Percentiles rank a stretch among this genome's conserved stretches.
phyloP scores from a whole-genome alignment of 768 basidiomycete genomes.

The Leucosporidium yakuticum region DNA sequence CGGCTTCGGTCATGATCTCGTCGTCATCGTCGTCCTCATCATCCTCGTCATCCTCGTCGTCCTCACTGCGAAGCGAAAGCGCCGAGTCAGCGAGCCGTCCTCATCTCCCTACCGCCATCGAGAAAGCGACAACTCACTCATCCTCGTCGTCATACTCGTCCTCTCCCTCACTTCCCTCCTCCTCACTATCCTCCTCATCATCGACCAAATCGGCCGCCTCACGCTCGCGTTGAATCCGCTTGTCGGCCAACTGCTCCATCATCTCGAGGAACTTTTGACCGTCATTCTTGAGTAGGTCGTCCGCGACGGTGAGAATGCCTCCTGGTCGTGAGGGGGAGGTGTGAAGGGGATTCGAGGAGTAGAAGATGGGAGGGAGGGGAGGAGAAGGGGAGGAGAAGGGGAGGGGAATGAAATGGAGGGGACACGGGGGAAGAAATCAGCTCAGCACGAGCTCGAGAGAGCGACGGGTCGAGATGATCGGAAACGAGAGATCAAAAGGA shows the following conservation, averaged over 20 bases:
- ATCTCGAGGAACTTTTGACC: constrained; percentile 99
- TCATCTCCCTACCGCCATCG: neutral
- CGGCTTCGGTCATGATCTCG: constrained; percentile 82
- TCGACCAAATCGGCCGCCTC: constrained; percentile 53
- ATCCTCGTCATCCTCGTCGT: constrained; percentile 53
- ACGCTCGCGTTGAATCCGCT: constrained; percentile 84
- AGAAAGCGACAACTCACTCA: neutral
- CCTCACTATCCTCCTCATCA: constrained; percentile 59
- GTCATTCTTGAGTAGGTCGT: constrained; percentile 96
- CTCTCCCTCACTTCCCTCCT: constrained; percentile 49
- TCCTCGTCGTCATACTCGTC: constrained; percentile 18
- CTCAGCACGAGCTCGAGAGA: neutral
- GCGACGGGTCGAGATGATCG: neutral
- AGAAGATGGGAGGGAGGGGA: neutral
- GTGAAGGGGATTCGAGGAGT: neutral
- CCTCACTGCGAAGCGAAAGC: constrained; percentile 43
- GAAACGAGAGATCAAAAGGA: neutral
- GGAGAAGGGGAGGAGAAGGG: neutral
- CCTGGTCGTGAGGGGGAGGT: constrained; percentile 48
- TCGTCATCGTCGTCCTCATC: constrained; percentile 47
- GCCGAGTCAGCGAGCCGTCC: neutral
- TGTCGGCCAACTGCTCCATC: constrained; percentile 98
- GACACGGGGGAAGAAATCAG: neutral
- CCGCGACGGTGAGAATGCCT: constrained; percentile 95
- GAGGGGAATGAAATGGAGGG: neutral